Evolutionary conservation across 2,329 filamentous ascomycete genomes (phyloP).

Genomic region (Plectosphaerella cucumerina): DNA sequence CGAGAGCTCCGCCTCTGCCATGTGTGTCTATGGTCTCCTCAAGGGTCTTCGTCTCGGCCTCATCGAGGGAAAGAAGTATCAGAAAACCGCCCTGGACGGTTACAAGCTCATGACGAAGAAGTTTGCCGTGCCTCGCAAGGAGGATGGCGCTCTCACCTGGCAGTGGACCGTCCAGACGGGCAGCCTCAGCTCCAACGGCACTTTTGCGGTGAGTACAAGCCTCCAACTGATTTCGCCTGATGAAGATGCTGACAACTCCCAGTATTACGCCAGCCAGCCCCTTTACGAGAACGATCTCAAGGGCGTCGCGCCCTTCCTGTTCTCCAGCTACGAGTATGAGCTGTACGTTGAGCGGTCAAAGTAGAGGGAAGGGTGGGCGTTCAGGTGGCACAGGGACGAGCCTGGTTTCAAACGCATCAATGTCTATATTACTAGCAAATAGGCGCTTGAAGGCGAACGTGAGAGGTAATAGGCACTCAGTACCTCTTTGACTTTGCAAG

Average conservation of each 20-base stretch:
- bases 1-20: slow-evolving; percentile 29
- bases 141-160: slow-evolving; percentile 37
- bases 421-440: no score
- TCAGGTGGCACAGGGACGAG: no score
- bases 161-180: slow-evolving; percentile 29
- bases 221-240: background rate
- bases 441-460: no score
- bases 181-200: slow-evolving; percentile 28
- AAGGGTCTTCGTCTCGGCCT: slow-evolving; percentile 30
- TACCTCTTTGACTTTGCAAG: no score
- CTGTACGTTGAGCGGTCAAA: slow-evolving; percentile 7
- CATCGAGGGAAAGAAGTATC: slow-evolving; percentile 23
- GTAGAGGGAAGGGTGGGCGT: no score
- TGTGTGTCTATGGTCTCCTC: slow-evolving; percentile 32
- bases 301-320: slow-evolving; percentile 18
- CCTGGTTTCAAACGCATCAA: no score
- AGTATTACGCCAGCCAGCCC: slow-evolving; percentile 20
- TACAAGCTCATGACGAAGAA: slow-evolving; percentile 37
- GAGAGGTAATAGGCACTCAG: no score
- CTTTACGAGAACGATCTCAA: slow-evolving; percentile 20
- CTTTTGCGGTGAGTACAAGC: slow-evolving; percentile 38
- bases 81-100: slow-evolving; percentile 33
- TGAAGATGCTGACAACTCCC: background rate
- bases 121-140: slow-evolving; percentile 37
- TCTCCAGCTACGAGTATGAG: slow-evolving; percentile 19